Base-by-base conservation (phyloP, 768 basidiomycete species). In the Kwoniella shandongensis region DNA sequence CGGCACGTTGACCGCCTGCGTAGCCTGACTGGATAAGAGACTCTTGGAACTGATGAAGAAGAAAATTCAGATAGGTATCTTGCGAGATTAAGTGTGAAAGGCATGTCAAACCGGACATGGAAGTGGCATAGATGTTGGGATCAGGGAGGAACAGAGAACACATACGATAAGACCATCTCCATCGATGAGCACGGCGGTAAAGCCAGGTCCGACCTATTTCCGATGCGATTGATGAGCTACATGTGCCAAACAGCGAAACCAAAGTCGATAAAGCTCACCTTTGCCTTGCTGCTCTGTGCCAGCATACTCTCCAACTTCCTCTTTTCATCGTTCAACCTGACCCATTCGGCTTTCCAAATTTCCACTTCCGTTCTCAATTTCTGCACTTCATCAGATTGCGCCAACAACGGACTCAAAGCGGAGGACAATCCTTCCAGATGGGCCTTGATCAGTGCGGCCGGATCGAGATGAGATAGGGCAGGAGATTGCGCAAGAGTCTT, bases 151-250 rank as follows among this genome's bases (percentile, higher is more conserved):
- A 25, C 26, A 4, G 26, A 17, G 40, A 18, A 15, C 3, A 60
- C 66, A 62, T 49, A 72, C 70, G 26, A 75, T 69, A 7, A 66
- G 50, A 12, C 63, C 64, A 32, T 72, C 70, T 1, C 69, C 69
- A 35, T 72, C 69, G 10, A 75, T 60, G 2, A 72, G 46, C n/a
- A 70, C 54, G 1, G 63, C 62, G 1, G 63, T 59, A 45, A 72
- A 66, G 4, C 32, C 18, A 7, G 55, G 56, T 25, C 56, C 52
- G 15, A 29, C 26, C 45, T 52, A 26, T 8, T 12, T 26, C 26
- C n/a, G 35, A 36, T 10, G n/a, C 10, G 39, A 40, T 32, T 17
- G 23, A 12, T 4, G 20, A 23, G 5, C 11, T 25, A 23, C 10
- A 45, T 15, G 6, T 11, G 44, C 20, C 44, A 45, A 6, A 29